Conservation (phyloP, 805 yeast species). For the Lachancea nothofagi region DNA sequence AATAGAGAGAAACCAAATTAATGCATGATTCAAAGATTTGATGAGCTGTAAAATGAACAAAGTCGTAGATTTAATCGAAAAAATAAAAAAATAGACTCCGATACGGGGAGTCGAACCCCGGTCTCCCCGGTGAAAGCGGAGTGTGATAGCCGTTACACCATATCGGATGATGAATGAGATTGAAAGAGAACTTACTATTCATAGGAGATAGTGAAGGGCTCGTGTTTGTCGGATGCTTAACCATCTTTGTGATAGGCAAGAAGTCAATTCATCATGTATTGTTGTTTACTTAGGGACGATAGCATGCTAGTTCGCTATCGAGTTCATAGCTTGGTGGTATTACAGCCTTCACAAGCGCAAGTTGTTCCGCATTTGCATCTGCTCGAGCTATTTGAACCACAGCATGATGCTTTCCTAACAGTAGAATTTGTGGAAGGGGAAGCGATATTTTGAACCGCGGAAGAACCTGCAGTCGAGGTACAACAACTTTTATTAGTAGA, state of each 20-base stretch:
- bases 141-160: slow-evolving; percentile 19
- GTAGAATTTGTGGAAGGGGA: not conserved
- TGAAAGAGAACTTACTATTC: too few relatives aligned
- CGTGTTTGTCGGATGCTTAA: too few relatives aligned
- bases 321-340: slow-evolving; percentile 14
- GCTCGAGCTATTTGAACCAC: slow-evolving; percentile 9
- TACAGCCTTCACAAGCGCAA: slow-evolving; percentile 18
- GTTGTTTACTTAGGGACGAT: too few relatives aligned
- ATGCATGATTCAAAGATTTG: too few relatives aligned
- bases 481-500: not conserved
- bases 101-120: slow-evolving; percentile 19
- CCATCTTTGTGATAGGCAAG: too few relatives aligned
- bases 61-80: not conserved
- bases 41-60: not conserved
- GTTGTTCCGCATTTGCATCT: slow-evolving; percentile 19
- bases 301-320: too few relatives aligned
- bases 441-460: not conserved
- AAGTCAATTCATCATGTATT: too few relatives aligned
- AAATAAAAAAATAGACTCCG: slow-evolving; percentile 10
- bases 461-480: not conserved
- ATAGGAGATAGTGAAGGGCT: too few relatives aligned
- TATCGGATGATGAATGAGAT: too few relatives aligned
- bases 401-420: slow-evolving; percentile 3
- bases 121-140: slow-evolving; percentile 19
- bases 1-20: not conserved